phyloP scores from a whole-genome alignment of 75 land plant species.

The Larix kaempferi region DNA sequence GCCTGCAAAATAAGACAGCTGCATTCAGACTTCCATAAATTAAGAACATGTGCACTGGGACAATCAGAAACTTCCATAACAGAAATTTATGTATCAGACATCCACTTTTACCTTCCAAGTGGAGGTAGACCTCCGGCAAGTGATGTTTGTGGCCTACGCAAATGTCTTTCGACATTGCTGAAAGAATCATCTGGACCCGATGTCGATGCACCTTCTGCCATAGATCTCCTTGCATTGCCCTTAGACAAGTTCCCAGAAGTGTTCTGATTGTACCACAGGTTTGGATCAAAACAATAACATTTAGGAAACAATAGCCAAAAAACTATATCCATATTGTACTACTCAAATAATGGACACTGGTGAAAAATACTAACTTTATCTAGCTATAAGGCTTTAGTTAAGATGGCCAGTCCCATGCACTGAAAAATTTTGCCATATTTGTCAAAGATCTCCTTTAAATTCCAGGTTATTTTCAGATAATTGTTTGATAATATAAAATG shows the following conservation, averaged over 20 bases:
- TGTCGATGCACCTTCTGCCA: constrained; percentile 26
- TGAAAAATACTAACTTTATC: background rate
- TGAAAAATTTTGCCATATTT: too few species aligned
- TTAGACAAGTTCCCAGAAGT: background rate
- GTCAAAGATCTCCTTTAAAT: too few species aligned
- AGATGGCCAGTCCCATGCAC: too few species aligned
- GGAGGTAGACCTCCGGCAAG: constrained; percentile 62
- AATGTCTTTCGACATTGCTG: constrained; percentile 35
- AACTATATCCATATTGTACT: background rate
- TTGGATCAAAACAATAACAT: background rate
- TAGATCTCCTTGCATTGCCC: constrained; percentile 40
- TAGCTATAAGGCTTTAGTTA: background rate
- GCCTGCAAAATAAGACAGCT: background rate
- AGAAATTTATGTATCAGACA: background rate
- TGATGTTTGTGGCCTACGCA: constrained; percentile 50
- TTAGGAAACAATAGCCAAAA: background rate
- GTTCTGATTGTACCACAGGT: background rate
- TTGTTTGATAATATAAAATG: too few species aligned
- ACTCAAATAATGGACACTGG: background rate
- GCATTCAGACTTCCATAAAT: background rate
- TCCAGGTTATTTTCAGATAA: too few species aligned
- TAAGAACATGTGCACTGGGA: background rate
- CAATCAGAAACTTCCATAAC: background rate
- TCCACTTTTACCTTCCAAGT: constrained; percentile 40
- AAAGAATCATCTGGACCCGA: constrained; percentile 28